Base-by-base conservation (phyloP, 2,329 filamentous ascomycete species). In the Aspergillus ustus region DNA sequence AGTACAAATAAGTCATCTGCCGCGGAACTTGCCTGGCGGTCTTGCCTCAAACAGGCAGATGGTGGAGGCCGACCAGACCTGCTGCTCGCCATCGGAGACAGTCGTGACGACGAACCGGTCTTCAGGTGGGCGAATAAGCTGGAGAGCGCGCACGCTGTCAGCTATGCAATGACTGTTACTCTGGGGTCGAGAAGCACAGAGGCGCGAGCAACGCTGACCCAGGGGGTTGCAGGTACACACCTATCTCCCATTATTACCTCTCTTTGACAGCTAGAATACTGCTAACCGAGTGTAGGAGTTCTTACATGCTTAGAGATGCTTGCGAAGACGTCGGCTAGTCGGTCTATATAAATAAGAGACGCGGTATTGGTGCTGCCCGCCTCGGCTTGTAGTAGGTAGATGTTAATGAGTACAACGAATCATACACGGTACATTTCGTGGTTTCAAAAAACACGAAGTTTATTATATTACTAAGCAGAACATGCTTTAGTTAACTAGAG, bases 121-220 rank as follows among this genome's bases (percentile, higher is more conserved):
- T 98, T 97, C 80, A 89, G 89, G 64, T 98, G 95, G 94, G 95
- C 94, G 19, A 97, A 97, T 78, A 83, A 87, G 52, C 80, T 97
- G 11, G 83, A 83, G 22, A 82, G 84, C 3, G 79, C 84, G 8
- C 83, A 84, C 19, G 78, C 80, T 2, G 83, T 93, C 48, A 79
- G 87, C 53, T 84, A 92, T 59, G 91, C 95, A 4, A 88, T 90
- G 64, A 97, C 93, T 2, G 93, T 97, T 22, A 96, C 91, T 66
- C 81, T 98, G 40, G 93, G 93, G 54, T 91, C 85, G 72, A 86
- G 93, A 65, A 97, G 93, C 77, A 97, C 94, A 0, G 91, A 96
- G 75, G 94, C 94, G 7, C 88, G 87, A 52, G 88, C 90, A 1
- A 97, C 94, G 0, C 77, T 97, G 71, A 94, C 92, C 0, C 94